A percentile compares a stretch with the other conserved stretches of the same genome.
Evolutionary conservation across 208 protist species (phyloP).

Genomic region (Naegleria fowleri): DNA sequence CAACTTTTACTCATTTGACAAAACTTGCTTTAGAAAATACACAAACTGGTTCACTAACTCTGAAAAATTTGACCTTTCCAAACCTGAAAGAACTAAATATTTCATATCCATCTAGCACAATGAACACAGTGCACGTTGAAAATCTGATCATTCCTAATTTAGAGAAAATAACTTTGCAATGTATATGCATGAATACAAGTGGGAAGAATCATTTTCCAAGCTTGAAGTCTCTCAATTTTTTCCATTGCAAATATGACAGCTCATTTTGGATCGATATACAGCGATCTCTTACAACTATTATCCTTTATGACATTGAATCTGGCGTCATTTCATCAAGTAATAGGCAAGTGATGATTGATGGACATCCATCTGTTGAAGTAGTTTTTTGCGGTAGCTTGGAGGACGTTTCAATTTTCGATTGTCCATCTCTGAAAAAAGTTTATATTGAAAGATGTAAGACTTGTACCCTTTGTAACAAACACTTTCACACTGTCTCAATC

Average conservation of each 20-base stretch:
- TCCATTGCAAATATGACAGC: not conserved
- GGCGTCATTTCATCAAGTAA: too few species aligned
- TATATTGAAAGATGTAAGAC: not conserved
- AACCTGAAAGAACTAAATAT: not conserved
- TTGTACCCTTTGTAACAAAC: not conserved
- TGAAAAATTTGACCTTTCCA: not conserved
- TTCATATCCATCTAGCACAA: not conserved
- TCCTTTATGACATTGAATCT: not conserved
- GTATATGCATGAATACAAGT: not conserved
- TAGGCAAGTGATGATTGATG: not conserved
- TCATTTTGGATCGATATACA: not conserved
- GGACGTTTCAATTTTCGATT: not conserved
- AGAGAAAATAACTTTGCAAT: not conserved
- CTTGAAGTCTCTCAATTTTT: not conserved
- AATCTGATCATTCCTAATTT: not conserved
- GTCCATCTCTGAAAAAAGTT: not conserved
- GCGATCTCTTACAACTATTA: not conserved
- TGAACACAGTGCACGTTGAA: not conserved
- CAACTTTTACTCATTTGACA: not conserved
- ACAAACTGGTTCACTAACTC: not conserved
- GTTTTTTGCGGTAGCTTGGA: not conserved
- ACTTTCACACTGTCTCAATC: not conserved
- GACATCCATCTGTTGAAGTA: not conserved
- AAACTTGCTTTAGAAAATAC: not conserved
- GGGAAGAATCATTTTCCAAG: not conserved